Evolutionary conservation across 176 grass and related monocot species (phyloP).

Genomic region (Juncus effusus): DNA sequence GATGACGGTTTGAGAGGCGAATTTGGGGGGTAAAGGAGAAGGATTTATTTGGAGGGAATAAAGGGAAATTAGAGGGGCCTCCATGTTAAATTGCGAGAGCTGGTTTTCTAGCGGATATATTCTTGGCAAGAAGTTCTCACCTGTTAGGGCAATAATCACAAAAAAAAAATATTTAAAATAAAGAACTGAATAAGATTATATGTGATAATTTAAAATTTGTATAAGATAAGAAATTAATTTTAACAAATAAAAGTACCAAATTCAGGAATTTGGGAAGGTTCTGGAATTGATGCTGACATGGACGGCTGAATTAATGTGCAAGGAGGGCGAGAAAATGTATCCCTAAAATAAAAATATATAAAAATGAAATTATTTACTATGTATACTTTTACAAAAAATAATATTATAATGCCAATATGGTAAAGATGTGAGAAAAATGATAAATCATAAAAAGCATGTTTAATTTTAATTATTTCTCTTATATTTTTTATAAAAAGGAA

Average conservation of each 20-base stretch:
- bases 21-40: conserved; percentile 87
- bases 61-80: conserved; percentile 81
- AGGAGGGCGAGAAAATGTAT: conserved; percentile 95
- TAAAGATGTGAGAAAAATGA: neutral
- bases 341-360: conserved; percentile 47
- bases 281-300: conserved; percentile 58
- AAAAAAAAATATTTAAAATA: conserved; percentile 17
- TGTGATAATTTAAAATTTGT: conserved; percentile 19
- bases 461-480: conserved; percentile 20
- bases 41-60: conserved; percentile 93
- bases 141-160: conserved; percentile 37
- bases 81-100: conserved; percentile 43
- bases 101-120: conserved; percentile 87
- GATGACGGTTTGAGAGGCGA: conserved; percentile 86
- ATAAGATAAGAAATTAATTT: conserved; percentile 19
- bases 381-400: no score
- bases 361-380: no score
- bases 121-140: conserved; percentile 85
- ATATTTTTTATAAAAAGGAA: neutral
- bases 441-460: conserved; percentile 12
- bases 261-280: conserved; percentile 60
- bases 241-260: conserved; percentile 55
- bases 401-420: no score
- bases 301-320: conserved; percentile 97
- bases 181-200: conserved; percentile 5